Percentiles rank a stretch among this genome's conserved stretches.
These are phyloP conservation scores for Labyrinthula sp. DNA, from an alignment of 352 stramenopile genomes.

Conservation along the genomic window DNA sequence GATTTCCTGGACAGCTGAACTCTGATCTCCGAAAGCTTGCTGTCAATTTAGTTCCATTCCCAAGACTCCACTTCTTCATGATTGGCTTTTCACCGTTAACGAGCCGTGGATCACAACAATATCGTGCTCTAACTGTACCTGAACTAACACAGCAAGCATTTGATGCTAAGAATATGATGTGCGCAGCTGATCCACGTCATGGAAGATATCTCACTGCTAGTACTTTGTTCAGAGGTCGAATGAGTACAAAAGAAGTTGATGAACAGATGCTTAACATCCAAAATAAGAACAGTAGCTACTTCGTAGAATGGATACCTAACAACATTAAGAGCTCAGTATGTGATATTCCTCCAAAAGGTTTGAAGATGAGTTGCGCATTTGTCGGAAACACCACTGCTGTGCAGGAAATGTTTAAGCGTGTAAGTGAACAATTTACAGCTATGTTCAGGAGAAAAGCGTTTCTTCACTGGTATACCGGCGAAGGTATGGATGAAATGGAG, in stretches of 20 bases:
- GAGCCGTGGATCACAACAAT: constrained; percentile 79
- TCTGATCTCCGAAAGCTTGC: constrained; percentile 92
- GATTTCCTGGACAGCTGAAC: constrained; percentile 95
- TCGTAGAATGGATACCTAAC: constrained; percentile 99
- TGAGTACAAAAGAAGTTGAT: constrained; percentile 97
- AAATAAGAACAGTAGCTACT: constrained; percentile 99
- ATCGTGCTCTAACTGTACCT: constrained; percentile 83
- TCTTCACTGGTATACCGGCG: constrained; percentile 99
- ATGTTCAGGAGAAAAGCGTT: constrained; percentile 99
- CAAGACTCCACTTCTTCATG: constrained; percentile 98
- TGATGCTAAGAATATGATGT: constrained; percentile 99
- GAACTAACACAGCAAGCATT: constrained; percentile 96
- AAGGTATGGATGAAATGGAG: constrained; percentile 99
- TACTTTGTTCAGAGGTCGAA: constrained; percentile 96
- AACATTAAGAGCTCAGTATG: constrained; percentile 99
- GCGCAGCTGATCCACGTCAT: constrained; percentile 87
- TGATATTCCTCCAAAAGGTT: constrained; percentile 87
- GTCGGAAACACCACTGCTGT: constrained; percentile 97
- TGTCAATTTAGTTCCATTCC: constrained; percentile 96
- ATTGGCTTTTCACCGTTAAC: constrained; percentile 94
- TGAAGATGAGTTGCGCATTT: constrained; percentile 95
- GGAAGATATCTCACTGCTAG: constrained; percentile 93
- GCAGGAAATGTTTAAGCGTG: constrained; percentile 98
- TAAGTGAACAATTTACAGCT: constrained; percentile 96
- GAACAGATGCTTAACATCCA: constrained; percentile 98